Conservation (phyloP, 768 basidiomycete species). For the Heimioporus sp. region DNA sequence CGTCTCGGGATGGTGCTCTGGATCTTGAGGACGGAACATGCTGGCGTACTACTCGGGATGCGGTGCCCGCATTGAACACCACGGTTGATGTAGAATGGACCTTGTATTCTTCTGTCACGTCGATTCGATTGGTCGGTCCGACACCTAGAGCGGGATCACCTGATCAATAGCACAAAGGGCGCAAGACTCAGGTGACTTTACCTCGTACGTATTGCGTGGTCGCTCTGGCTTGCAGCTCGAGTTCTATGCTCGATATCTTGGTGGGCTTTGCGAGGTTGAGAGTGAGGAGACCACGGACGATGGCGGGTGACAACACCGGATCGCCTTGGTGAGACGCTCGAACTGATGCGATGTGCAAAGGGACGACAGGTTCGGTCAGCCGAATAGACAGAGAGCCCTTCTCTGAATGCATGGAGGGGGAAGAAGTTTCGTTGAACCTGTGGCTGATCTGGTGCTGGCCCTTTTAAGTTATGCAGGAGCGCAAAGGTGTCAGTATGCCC, state of each 20-base stretch:
- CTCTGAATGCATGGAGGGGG: slow-evolving; percentile 10
- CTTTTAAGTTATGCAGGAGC: slow-evolving; percentile 1
- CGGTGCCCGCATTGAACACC: slow-evolving; percentile 65
- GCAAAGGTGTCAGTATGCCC: not conserved
- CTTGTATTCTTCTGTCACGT: slow-evolving; percentile 75
- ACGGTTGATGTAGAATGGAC: slow-evolving; percentile 69
- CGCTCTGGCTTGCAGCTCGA: slow-evolving; percentile 72
- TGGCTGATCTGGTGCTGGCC: too few relatives aligned
- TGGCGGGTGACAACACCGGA: slow-evolving; percentile 51
- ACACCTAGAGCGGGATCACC: slow-evolving; percentile 38
- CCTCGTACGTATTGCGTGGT: slow-evolving; percentile 86
- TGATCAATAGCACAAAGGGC: not conserved
- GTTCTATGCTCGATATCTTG: slow-evolving; percentile 80
- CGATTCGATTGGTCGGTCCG: slow-evolving; percentile 63
- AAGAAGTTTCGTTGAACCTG: not conserved
- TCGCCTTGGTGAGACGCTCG: slow-evolving; percentile 23
- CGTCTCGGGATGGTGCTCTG: slow-evolving; percentile 11
- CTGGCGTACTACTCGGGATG: slow-evolving; percentile 22
- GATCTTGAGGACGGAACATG: slow-evolving; percentile 16
- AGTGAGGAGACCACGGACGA: slow-evolving; percentile 65
- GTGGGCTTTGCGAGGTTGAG: slow-evolving; percentile 72
- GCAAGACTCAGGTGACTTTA: slow-evolving; percentile 31
- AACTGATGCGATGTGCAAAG: slow-evolving; percentile 49
- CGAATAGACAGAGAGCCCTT: slow-evolving; percentile 53
- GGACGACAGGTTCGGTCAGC: slow-evolving; percentile 73